Evolutionary conservation across 1,284 basidiomycete genomes (phyloP).

Genomic region (Lentinula novae-zelandiae): DNA sequence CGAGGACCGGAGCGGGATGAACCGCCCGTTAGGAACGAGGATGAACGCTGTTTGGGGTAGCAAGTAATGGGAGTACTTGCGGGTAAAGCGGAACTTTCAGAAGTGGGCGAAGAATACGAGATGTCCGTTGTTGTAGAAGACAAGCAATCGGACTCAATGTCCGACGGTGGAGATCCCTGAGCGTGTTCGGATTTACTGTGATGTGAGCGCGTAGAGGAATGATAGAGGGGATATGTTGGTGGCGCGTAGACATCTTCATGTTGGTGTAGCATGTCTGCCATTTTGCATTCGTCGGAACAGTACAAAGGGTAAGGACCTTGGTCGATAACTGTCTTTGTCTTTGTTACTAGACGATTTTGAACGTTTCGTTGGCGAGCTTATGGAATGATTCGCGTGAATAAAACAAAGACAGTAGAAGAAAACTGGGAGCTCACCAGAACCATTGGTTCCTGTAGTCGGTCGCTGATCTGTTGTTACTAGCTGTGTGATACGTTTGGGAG

Average conservation of each 20-base stretch:
- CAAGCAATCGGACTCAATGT: slow-evolving; percentile 8
- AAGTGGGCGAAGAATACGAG: neutral
- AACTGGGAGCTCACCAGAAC: slow-evolving; percentile 25
- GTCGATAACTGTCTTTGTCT: slow-evolving; percentile 56
- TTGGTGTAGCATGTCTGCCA: slow-evolving; percentile 47
- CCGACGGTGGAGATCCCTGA: slow-evolving; percentile 20
- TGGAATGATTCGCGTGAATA: neutral
- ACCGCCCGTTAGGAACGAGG: slow-evolving; percentile 4
- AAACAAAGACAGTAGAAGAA: neutral
- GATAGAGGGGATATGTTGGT: slow-evolving; percentile 30
- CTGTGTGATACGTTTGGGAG: slow-evolving; percentile 52
- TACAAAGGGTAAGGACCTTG: slow-evolving; percentile 72
- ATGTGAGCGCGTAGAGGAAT: slow-evolving; percentile 19
- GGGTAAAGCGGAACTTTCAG: neutral
- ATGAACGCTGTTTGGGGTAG: slow-evolving; percentile 10
- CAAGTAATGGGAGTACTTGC: neutral
- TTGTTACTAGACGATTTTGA: slow-evolving; percentile 4
- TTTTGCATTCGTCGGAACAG: slow-evolving; percentile 72
- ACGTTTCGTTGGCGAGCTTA: neutral
- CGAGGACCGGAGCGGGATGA: slow-evolving; percentile 20
- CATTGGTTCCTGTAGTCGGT: slow-evolving; percentile 18
- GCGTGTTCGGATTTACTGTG: slow-evolving; percentile 31
- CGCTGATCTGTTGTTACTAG: neutral
- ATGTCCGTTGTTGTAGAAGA: neutral
- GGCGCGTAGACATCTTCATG: slow-evolving; percentile 39